Base-by-base conservation (phyloP, 805 yeast genomes). In the Pichia paraexigua region DNA sequence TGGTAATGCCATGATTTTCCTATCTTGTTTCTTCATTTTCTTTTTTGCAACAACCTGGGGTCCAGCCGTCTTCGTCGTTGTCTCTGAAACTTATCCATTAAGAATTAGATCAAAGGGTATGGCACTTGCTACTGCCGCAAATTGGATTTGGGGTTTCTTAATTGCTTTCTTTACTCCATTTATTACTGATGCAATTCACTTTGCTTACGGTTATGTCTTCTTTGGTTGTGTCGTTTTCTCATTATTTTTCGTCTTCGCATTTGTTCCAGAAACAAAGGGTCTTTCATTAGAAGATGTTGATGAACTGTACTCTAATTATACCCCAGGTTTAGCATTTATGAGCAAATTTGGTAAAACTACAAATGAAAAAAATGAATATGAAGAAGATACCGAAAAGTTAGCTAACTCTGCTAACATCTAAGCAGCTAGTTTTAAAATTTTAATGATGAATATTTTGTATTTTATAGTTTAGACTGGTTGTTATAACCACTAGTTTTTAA, bases 11-110 rank as follows among this genome's bases (percentile, higher is more conserved):
- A 79, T 84, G 86, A 81, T 84, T 61, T 75, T 76, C 60, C 72
- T 83, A 50, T 75, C 88, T 8, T 82, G 87, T 69, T 62, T 82
- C 48, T 84, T 75, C 70, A 79, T 84, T 52, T 71, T 80, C 67
- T 80, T 74, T 65, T 84, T 84, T 63, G 90, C 91, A 3, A 74
- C 80, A 25, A 80, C 89, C n/a, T 80, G 87, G 83, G 90, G 87
- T 41, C 87, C 89, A 52, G 79, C 81, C 55, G 79, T 80, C 39
- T 83, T 76, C 69, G 81, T 81, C 46, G 74, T 83, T 55, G 79
- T 82, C 24, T 77, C 87, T 44, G 91, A 84, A 66, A 69, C 82
- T 43, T 84, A 79, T 66, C 88, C 88, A 54, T 72, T 80, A 56
- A 78, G 83, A 70, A 79, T 82, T 58, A 78, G 82, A 67, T 68